Evolutionary conservation across 2,329 filamentous ascomycete species (phyloP), one percentile per base, ranked within the genome.

Genomic region (Penicillium rolfsii): DNA sequence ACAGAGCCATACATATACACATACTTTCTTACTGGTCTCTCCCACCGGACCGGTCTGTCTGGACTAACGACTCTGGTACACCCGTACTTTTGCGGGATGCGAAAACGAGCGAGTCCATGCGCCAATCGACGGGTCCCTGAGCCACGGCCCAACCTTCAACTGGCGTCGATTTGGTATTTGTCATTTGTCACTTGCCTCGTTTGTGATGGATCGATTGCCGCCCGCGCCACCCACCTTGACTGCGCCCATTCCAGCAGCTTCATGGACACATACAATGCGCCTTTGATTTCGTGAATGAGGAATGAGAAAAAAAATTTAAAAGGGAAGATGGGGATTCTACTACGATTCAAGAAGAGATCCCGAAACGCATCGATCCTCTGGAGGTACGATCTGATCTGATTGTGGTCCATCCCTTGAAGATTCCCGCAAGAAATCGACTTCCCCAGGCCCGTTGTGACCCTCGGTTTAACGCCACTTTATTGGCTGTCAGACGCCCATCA

Each of bases 141-240:
- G 38, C 50, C 50, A 41, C 50, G 35, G 36, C 48, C 48, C 48
- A 26, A 35, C 16, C 46, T 30, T 50, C 26, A 26, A 16, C 24
- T 26, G 11, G 33, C 33, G 11, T 35, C 35, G 14, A 36, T 36
- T 8, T 30, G 28, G 19, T 22, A 22, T 22, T 33, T 33, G 30
- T 28, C 50, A 53, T 28, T 53, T 53, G 50, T 53, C 50, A 53
- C 3, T 53, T 38, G 49, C 49, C 49, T 24, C 2, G 26, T 55
- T 62, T 65, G 64, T 64, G 64, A 65, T 61, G 49, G 61, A 65
- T 65, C 64, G 35, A 57, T 30, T 64, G 24, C 38, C 50, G 4
- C n/a, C 36, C 41, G 49, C 49, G 36, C 49, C 36, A 54, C 38
- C 26, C 36, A 19, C 14, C 22, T 28, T 43, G 52, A 11, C 9